These are phyloP conservation scores for Boletus rufocinnamomeus DNA, from an alignment of 768 basidiomycete species.

Conservation along the genomic window DNA sequence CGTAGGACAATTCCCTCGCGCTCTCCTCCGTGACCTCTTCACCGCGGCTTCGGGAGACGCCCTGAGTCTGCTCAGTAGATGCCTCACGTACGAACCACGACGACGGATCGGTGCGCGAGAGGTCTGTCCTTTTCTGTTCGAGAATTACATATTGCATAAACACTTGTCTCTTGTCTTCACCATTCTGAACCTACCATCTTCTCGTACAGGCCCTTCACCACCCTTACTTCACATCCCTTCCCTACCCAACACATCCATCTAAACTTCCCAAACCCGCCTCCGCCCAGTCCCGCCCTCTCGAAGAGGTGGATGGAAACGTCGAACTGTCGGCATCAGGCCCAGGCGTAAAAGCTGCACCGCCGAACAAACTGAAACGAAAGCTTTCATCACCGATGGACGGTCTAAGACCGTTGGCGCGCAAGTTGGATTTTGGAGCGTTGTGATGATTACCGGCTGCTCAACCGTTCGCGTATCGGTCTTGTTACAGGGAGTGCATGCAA, in stretches of 20 bases:
- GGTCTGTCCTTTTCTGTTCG: conserved; percentile 43
- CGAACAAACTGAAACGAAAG: conserved; percentile 70
- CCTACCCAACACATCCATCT: conserved; percentile 85
- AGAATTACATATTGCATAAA: neutral
- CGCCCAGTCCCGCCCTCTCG: conserved; percentile 57
- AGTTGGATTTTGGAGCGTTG: conserved; percentile 62
- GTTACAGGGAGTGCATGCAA: neutral
- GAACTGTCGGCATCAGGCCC: conserved; percentile 52
- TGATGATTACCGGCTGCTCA: conserved; percentile 3
- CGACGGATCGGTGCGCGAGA: conserved; percentile 79
- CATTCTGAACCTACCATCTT: neutral
- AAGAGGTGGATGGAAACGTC: conserved; percentile 78
- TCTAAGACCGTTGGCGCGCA: conserved; percentile 62
- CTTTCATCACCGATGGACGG: conserved; percentile 55
- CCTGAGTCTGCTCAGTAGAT: conserved; percentile 76
- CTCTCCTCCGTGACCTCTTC: conserved; percentile 83
- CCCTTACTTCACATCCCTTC: conserved; percentile 83
- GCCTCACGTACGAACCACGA: conserved; percentile 83
- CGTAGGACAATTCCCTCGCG: conserved; percentile 83
- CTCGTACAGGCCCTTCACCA: conserved; percentile 73
- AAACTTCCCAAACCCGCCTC: conserved; percentile 77
- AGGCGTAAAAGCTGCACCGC: conserved; percentile 51
- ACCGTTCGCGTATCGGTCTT: neutral
- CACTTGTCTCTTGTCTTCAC: neutral
- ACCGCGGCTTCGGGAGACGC: conserved; percentile 87